A percentile compares a stretch with the other conserved stretches of the same genome.
Conservation (phyloP, 345 rosid species). For the Eutrema japonicum region DNA sequence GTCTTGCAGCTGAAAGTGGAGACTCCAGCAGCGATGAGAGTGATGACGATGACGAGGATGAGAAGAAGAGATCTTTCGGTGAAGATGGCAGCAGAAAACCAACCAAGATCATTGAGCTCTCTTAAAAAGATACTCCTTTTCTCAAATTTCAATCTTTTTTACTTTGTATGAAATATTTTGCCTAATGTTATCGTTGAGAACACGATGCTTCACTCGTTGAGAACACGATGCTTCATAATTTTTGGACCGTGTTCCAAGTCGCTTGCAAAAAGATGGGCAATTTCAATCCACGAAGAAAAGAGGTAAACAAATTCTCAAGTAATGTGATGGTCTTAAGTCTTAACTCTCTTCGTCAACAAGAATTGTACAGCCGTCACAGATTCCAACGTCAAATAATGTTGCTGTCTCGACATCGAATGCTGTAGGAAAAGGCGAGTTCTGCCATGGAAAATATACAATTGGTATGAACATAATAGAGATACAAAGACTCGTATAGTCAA, state of each 20-base stretch:
- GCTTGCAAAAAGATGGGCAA: slow-evolving; percentile 1
- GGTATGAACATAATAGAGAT: background rate
- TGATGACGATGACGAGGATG: slow-evolving; percentile 21
- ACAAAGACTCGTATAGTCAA: background rate
- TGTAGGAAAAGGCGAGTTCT: slow-evolving; percentile 81
- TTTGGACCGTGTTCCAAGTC: background rate
- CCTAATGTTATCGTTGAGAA: slow-evolving; percentile 10
- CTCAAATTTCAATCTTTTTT: slow-evolving; percentile 11
- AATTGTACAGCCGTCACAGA: slow-evolving; percentile 63
- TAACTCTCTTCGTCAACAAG: slow-evolving; percentile 74
- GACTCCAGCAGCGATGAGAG: slow-evolving; percentile 48
- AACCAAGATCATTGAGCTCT: slow-evolving; percentile 39
- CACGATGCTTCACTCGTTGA: slow-evolving; percentile 12
- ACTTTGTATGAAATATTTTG: background rate
- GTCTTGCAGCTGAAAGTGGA: slow-evolving; percentile 39
- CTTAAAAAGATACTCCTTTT: background rate
- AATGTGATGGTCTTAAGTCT: slow-evolving; percentile 3
- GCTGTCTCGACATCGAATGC: slow-evolving; percentile 78
- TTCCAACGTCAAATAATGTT: slow-evolving; percentile 68
- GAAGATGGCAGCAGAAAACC: slow-evolving; percentile 27
- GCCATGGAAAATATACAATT: slow-evolving; percentile 19
- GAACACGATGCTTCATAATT: slow-evolving; percentile 2
- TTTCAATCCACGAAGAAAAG: background rate
- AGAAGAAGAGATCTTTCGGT: background rate
- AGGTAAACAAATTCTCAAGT: background rate